Evolutionary conservation across 352 stramenopile species (phyloP), one percentile per base, ranked within the genome.

Genomic region (Globisporangium sylvaticum): DNA sequence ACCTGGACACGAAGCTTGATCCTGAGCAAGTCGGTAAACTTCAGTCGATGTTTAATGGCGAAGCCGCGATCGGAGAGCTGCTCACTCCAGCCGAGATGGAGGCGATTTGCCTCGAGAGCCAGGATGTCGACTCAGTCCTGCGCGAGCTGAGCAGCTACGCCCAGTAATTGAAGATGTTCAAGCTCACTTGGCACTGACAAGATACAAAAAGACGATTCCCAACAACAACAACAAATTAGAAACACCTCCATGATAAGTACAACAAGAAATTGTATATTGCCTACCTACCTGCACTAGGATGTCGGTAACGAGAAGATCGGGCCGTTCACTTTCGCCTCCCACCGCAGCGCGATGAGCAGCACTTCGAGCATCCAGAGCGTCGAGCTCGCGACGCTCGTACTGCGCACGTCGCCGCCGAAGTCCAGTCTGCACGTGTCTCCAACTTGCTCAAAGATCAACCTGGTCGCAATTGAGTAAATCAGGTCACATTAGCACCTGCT

Each of bases 311-410:
- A 44, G 50, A 88, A 79, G 22, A 78, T 68, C 15, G 79, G 74
- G 4, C 78, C 78, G 18, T 86, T 62, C 39, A 89, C 72, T 52
- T 76, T 81, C 22, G 66, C 68, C 62, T 91, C 81, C 77, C 78
- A 91, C 3, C 77, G 79, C 57, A 89, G 68, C 12, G 77, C 76
- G 15, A 91, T 83, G 32, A 88, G 68, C 60, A 89, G 68, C 31
- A 88, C 78, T 56, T 90, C 80, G 27, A 90, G 73, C 77, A 90
- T 87, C 80, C 82, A 90, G 32, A 82, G 69, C 37, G 75, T 71
- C n/a, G 75, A 77, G 24, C 69, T 78, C 24, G 77, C 76, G 10
- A 74, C 74, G 7, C 66, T 65, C 5, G 75, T 88, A 55, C 78
- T 70, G 52, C 66, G 61, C 10, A 86, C 65, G n/a, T 76, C 74